These are phyloP conservation scores for Medicago lupulina DNA, from an alignment of 306 rosid genomes.

Conservation along the genomic window DNA sequence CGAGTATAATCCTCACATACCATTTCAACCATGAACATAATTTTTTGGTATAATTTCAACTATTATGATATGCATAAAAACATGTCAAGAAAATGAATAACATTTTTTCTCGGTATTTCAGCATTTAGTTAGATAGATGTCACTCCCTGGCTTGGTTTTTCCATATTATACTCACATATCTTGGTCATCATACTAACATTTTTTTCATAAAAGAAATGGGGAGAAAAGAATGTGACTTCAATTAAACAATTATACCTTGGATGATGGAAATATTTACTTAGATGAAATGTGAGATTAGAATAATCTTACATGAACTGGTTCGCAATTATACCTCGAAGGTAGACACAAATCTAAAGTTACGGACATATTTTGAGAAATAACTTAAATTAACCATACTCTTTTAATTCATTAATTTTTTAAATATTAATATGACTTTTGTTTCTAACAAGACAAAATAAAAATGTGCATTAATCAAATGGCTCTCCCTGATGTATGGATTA, in stretches of 20 bases:
- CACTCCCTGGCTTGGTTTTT: constrained; percentile 33
- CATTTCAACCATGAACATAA: constrained; percentile 50
- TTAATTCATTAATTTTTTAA: no score
- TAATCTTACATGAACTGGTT: neutral
- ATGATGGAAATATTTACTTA: no score
- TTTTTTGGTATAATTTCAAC: constrained; percentile 26
- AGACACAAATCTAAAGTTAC: neutral
- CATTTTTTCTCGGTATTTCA: constrained; percentile 7
- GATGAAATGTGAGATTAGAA: neutral
- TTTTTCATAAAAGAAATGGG: constrained; percentile 11
- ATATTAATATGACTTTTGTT: no score
- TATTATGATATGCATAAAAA: constrained; percentile 37
- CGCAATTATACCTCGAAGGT: neutral
- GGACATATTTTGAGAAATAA: no score
- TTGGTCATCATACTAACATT: neutral
- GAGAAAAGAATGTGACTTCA: constrained; percentile 39
- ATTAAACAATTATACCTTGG: neutral
- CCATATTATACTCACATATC: neutral
- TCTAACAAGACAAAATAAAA: no score
- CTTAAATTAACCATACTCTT: no score
- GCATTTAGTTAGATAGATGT: neutral
- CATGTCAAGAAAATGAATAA: constrained; percentile 74
- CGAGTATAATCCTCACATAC: constrained; percentile 45
- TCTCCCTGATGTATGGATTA: no score
- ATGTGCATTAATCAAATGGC: no score